Evolutionary conservation across 106 monocot genomes (phyloP).

Genomic region (Cymbidium sinense): DNA sequence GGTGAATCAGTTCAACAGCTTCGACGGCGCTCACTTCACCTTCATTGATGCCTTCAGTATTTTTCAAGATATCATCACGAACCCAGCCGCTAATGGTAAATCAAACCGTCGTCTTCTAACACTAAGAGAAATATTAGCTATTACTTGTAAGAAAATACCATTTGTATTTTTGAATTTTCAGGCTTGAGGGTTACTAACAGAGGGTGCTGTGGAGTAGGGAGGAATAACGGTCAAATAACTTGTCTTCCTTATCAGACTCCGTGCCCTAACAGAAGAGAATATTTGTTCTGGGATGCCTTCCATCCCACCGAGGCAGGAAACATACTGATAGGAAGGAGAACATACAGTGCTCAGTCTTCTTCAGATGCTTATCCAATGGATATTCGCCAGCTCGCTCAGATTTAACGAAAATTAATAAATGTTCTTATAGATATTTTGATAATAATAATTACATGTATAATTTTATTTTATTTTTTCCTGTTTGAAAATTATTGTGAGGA

Average conservation of each 20-base stretch:
- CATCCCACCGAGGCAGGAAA: conserved; percentile 83
- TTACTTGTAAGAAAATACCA: no score
- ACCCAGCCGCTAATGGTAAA: conserved; percentile 41
- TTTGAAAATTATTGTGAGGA: neutral
- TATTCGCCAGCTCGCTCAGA: conserved; percentile 46
- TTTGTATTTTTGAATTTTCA: conserved; percentile 10
- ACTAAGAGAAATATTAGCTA: no score
- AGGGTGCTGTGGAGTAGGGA: conserved; percentile 93
- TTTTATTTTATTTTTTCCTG: neutral
- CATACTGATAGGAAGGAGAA: conserved; percentile 48
- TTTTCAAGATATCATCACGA: conserved; percentile 43
- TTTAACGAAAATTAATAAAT: conserved; percentile 14
- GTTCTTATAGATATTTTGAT: neutral
- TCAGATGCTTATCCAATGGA: conserved; percentile 64
- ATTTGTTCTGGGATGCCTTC: conserved; percentile 91
- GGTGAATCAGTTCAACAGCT: conserved; percentile 55
- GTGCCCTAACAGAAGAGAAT: conserved; percentile 46
- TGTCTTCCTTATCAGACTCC: conserved; percentile 80
- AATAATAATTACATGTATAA: neutral
- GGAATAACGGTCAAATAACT: conserved; percentile 86
- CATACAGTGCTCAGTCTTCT: conserved; percentile 49
- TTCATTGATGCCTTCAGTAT: conserved; percentile 72
- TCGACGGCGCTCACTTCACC: conserved; percentile 76
- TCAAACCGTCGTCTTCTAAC: neutral
- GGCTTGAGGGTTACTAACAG: conserved; percentile 59